These are phyloP conservation scores for Sclerotinia borealis DNA, from an alignment of 2,329 filamentous ascomycete genomes.

Conservation along the genomic window DNA sequence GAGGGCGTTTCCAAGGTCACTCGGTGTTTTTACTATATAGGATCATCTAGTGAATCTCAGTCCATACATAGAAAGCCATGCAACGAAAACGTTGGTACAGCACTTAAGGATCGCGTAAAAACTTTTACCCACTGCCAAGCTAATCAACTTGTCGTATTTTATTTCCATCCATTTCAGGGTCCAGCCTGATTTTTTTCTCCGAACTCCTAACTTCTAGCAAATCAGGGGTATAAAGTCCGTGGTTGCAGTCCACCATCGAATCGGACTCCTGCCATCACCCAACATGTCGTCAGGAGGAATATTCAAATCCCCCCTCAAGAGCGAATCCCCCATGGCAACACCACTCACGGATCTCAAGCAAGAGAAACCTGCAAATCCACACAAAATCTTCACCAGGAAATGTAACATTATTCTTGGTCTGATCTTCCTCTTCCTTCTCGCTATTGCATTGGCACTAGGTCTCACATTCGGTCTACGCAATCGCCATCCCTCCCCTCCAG, in stretches of 20 bases:
- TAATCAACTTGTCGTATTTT: neutral
- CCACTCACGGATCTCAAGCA: neutral
- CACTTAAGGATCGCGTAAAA: neutral
- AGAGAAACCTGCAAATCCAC: neutral
- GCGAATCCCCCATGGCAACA: neutral
- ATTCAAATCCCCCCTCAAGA: slow-evolving; percentile 9
- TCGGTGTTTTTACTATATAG: slow-evolving; percentile 2
- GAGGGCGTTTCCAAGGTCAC: neutral
- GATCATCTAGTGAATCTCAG: neutral
- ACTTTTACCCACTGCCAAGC: neutral
- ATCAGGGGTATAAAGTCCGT: neutral
- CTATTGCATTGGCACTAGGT: slow-evolving; percentile 5
- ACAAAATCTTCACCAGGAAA: slow-evolving; percentile 14
- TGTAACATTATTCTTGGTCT: slow-evolving; percentile 12
- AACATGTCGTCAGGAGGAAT: slow-evolving; percentile 11
- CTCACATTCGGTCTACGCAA: slow-evolving; percentile 5
- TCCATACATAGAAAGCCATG: neutral
- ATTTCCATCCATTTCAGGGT: neutral
- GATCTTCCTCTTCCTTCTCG: slow-evolving; percentile 8
- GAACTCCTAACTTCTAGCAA: neutral
- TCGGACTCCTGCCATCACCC: neutral
- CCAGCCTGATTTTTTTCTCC: neutral
- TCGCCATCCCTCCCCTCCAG: neutral
- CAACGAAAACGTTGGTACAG: neutral
- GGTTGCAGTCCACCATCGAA: neutral